Base-by-base conservation (phyloP, 768 basidiomycete genomes). In the Naganishia antarctica region DNA sequence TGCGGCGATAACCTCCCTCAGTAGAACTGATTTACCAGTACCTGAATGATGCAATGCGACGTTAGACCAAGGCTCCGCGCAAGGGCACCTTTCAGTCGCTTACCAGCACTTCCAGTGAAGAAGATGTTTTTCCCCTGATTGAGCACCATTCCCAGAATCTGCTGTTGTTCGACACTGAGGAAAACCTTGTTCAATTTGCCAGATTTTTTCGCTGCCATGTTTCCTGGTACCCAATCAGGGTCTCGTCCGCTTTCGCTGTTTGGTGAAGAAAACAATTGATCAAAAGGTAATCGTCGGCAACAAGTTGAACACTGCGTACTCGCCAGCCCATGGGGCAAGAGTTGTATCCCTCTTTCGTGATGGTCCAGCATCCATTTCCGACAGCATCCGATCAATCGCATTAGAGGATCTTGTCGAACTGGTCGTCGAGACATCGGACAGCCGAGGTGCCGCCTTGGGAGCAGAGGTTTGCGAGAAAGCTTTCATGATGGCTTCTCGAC, bases 91-190 rank as follows among this genome's bases (percentile, higher is more conserved):
- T 21, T 29, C 26, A 5, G 9, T 28, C 13, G 78, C 86, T 68
- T 68, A 96, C 93, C 94, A 65, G 96, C 96, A 80, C 89, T 91
- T 28, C 96, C 96, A 1, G 94, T 99, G 76, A 97, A 99, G 73
- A 99, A 99, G 31, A 98, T 72, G 70, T 86, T 94, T 48, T 85
- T 76, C 2, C 84, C 85, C 13, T 84, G 80, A 1, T 73, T 64
- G 34, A 86, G 80, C 0, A 92, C 92, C 37, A 96, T 81, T 64
- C 83, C 82, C 66, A 96, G 79, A 50, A 99, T 89, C 65, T 87
- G 83, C 58, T 81, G 85, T 78, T 99, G 96, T 73, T 98, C 93
- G 65, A 83, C 78, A 76, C 91, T 94, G 64, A 98, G 81, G 67
- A 84, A 82, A 21, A 91, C 81, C 28, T 57, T 64, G 53, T 57